A percentile compares a stretch with the other conserved stretches of the same genome.
Evolutionary conservation across 176 grass and related monocot genomes (phyloP).

Genomic region (Oryza rufipogon): DNA sequence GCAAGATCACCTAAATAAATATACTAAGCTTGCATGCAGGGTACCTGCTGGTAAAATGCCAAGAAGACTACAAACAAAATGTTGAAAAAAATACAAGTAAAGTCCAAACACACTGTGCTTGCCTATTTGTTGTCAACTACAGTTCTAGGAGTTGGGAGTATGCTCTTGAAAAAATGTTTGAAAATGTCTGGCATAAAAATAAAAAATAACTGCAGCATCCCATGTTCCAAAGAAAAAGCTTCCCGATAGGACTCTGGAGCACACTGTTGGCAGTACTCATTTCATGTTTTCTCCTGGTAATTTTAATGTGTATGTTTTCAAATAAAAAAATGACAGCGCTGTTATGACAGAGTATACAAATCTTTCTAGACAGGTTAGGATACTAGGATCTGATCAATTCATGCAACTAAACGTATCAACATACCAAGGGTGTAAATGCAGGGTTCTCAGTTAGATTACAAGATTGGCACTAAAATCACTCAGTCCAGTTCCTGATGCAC

Average conservation of each 20-base stretch:
- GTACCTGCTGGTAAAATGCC: neutral
- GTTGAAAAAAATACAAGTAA: constrained; percentile 1
- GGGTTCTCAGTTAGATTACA: neutral
- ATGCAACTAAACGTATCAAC: neutral
- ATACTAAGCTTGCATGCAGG: neutral
- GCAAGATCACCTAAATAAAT: constrained; percentile 22
- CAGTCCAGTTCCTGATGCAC: constrained; percentile 2
- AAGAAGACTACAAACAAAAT: neutral
- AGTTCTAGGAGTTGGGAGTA: constrained; percentile 1
- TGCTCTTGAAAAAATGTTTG: neutral
- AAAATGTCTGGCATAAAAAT: neutral
- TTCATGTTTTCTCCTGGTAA: neutral
- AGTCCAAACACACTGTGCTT: constrained; percentile 6
- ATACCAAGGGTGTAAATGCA: constrained; percentile 8
- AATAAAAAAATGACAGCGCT: neutral
- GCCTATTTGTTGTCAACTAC: constrained; percentile 20
- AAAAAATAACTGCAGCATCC: neutral
- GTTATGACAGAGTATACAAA: neutral
- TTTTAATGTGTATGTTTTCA: neutral
- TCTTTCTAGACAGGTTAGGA: neutral
- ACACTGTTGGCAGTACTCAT: neutral
- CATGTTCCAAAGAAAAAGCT: constrained; percentile 11
- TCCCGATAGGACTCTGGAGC: neutral
- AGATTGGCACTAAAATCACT: constrained; percentile 1
- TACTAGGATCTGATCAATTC: neutral